These are phyloP conservation scores for Sphaerulina vaccinii DNA, from an alignment of 2,329 filamentous ascomycete genomes.

Conservation along the genomic window DNA sequence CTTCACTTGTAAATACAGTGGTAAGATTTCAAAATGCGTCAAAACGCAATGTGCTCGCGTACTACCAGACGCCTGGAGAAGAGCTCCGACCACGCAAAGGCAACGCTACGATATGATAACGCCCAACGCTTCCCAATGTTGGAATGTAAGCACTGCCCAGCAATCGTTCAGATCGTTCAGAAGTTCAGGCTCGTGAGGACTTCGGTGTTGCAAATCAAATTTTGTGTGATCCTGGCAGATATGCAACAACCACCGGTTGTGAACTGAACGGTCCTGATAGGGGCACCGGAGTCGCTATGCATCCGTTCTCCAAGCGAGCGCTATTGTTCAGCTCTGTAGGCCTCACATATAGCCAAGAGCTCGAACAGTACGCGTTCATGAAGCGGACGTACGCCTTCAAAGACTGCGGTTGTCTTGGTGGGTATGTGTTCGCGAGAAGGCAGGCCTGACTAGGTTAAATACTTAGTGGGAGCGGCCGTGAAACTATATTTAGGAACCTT, in stretches of 20 bases:
- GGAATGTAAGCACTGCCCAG: background rate
- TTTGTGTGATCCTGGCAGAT: background rate
- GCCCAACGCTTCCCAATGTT: too few relatives aligned
- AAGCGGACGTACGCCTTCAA: background rate
- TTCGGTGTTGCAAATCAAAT: background rate
- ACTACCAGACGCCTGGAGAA: too few relatives aligned
- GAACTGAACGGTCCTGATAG: background rate
- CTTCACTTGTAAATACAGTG: too few relatives aligned
- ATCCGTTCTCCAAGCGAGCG: background rate
- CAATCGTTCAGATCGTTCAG: background rate
- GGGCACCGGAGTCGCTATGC: background rate
- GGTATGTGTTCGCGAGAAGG: too few relatives aligned
- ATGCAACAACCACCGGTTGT: background rate
- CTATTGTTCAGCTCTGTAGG: background rate
- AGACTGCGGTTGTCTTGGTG: background rate
- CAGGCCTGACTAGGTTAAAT: background rate
- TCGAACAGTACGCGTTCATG: background rate
- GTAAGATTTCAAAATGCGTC: too few relatives aligned
- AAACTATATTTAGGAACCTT: slow-evolving; percentile 2
- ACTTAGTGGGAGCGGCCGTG: too few relatives aligned
- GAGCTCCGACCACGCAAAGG: too few relatives aligned
- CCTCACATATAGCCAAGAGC: background rate
- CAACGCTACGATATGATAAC: too few relatives aligned
- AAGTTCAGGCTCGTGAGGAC: background rate
- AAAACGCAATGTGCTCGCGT: too few relatives aligned